phyloP scores from a whole-genome alignment of 2,329 filamentous ascomycete genomes.

The Sporothrix dimorphospora region DNA sequence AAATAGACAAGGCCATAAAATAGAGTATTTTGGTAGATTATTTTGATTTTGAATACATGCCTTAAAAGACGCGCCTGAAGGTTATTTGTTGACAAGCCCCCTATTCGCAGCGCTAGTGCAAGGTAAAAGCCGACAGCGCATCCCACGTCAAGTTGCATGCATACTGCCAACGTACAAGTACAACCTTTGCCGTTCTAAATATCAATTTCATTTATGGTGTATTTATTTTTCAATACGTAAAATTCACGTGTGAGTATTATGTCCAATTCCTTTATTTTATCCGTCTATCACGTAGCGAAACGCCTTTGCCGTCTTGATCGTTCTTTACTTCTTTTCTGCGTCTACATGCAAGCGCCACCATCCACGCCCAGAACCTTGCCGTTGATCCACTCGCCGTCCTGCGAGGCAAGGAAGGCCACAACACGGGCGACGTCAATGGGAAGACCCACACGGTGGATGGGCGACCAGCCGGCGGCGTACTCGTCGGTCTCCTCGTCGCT shows the following conservation, averaged over 20 bases:
- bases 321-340: background rate
- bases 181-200: too few species aligned
- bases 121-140: background rate
- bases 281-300: background rate
- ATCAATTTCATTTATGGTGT: background rate
- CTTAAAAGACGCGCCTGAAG: too few species aligned
- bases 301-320: too few species aligned
- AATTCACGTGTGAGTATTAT: background rate
- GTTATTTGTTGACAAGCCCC: background rate
- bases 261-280: background rate
- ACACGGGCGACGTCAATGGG: conserved; percentile 42
- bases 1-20: too few species aligned
- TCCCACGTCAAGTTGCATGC: too few species aligned
- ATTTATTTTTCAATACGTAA: background rate
- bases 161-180: too few species aligned
- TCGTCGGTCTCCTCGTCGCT: conserved; percentile 36
- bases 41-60: too few species aligned
- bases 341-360: conserved; percentile 36
- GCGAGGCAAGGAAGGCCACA: conserved; percentile 41
- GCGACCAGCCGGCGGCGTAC: conserved; percentile 45
- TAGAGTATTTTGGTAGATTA: too few species aligned
- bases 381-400: conserved; percentile 45
- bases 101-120: background rate
- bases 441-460: conserved; percentile 40
- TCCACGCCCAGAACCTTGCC: conserved; percentile 44